Conservation (phyloP, 257 asterid genomes). For the Buddleja alternifolia region DNA sequence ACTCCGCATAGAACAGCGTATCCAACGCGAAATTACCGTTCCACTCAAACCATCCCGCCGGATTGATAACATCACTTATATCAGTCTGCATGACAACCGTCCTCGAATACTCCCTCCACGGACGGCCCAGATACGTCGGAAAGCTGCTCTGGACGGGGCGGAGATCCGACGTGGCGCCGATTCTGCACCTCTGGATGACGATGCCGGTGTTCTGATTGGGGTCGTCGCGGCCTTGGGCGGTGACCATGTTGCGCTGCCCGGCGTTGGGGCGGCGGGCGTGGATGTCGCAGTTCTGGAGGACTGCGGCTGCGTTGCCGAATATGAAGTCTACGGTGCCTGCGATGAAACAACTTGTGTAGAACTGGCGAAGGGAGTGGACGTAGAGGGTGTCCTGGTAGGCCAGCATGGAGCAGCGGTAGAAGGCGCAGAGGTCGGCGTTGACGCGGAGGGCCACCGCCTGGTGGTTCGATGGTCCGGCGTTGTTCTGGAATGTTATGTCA, state of each 20-base stretch:
- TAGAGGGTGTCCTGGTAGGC: constrained; percentile 70
- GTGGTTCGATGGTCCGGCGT: constrained; percentile 58
- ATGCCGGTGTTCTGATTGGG: constrained; percentile 65
- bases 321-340: constrained; percentile 68
- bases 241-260: constrained; percentile 61
- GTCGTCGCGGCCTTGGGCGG: constrained; percentile 67
- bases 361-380: constrained; percentile 68
- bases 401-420: constrained; percentile 54
- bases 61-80: constrained; percentile 44
- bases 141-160: constrained; percentile 38
- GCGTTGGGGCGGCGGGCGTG: constrained; percentile 59
- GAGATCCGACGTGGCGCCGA: constrained; percentile 52
- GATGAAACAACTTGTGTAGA: constrained; percentile 51
- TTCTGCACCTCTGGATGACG: constrained; percentile 50
- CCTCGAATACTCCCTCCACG: constrained; percentile 58
- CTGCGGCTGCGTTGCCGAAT: constrained; percentile 58
- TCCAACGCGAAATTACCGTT: constrained; percentile 45
- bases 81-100: constrained; percentile 47
- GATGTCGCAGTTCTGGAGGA: constrained; percentile 58
- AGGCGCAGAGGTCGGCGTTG: constrained; percentile 56
- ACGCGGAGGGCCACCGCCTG: constrained; percentile 67
- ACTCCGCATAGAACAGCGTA: constrained; percentile 58
- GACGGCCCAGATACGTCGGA: constrained; percentile 54
- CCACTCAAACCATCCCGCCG: constrained; percentile 59
- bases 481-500: constrained; percentile 61